phyloP scores from a whole-genome alignment of 2,329 filamentous ascomycete genomes.

The Phyllosticta citriasiana region DNA sequence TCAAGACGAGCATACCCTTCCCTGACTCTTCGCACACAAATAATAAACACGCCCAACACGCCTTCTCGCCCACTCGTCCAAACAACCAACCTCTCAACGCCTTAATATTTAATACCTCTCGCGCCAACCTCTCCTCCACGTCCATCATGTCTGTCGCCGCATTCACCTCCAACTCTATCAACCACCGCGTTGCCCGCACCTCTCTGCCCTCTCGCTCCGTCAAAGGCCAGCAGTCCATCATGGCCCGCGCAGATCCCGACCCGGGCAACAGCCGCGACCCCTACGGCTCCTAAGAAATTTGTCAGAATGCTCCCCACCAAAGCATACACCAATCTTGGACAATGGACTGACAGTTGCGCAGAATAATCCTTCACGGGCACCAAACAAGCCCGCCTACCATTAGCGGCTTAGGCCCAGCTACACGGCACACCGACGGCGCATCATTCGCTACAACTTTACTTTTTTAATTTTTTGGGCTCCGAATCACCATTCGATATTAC shows the following conservation, averaged over 20 bases:
- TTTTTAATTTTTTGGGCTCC: not conserved
- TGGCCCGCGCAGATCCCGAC: not conserved
- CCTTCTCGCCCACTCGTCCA: not conserved
- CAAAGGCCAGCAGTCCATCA: not conserved
- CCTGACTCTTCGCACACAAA: not conserved
- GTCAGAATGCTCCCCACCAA: not conserved
- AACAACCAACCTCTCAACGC: not conserved
- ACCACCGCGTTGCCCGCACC: not conserved
- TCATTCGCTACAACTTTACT: not conserved
- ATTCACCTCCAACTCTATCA: not conserved
- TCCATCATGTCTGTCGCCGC: not conserved
- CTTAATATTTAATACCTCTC: not conserved
- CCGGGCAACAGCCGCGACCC: not conserved
- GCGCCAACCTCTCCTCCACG: not conserved
- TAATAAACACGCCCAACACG: not conserved
- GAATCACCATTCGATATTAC: not conserved
- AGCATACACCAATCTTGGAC: not conserved
- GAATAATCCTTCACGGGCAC: not conserved
- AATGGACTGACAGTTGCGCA: not conserved
- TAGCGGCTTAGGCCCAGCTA: not conserved
- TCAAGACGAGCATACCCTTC: not conserved
- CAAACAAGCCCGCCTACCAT: not conserved
- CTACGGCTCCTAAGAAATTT: not conserved
- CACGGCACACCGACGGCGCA: not conserved
- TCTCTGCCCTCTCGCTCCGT: not conserved